Evolutionary conservation across 2,329 filamentous ascomycete species (phyloP), one percentile per base, ranked within the genome.

Genomic region (Cordyceps tenuipes): DNA sequence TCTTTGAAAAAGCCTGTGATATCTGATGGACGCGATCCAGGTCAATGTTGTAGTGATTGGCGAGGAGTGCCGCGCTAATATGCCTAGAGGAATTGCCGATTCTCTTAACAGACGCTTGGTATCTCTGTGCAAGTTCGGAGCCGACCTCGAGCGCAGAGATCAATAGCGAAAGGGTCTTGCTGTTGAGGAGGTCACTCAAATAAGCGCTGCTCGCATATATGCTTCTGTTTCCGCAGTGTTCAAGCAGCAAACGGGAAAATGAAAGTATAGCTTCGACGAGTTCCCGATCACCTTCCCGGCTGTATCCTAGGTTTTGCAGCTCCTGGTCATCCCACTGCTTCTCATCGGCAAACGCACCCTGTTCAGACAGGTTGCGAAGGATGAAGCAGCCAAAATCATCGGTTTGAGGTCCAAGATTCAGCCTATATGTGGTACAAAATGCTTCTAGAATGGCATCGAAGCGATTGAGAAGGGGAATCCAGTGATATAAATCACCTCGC

Each of bases 221-320:
- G 76, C 92, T 97, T 66, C 95, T 83, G 70, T 99, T 99, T 62
- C 93, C 94, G 73, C 94, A 99, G 71, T 96, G 94, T 71, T 97
- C 91, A 56, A 97, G 77, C 34, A 99, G 80, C 72, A 96, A 83
- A 63, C 88, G 85, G 23, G 92, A 96, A 73, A 99, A 99, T 66
- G 84, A 81, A 62, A 99, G 79, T 58, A 97, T 82, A 34, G 84
- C 80, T 71, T 96, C 87, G 60, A 97, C 77, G 63, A 99, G 80
- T 68, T 89, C 79, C 66, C 86, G 80, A 72, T 99, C 94, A 65
- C 89, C 92, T 68, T 96, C 89, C 58, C 80, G 70, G 2, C 82
- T 78, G 70, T 88, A 91, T 31, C 86, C 88, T 59, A 89, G 73
- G 64, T 79, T 72, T 57, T 74, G 70, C 54, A 91, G 76, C 62